Evolutionary conservation across 1,139 yeast genomes (phyloP).

Genomic region (Debaryomycetaceae sp.): DNA sequence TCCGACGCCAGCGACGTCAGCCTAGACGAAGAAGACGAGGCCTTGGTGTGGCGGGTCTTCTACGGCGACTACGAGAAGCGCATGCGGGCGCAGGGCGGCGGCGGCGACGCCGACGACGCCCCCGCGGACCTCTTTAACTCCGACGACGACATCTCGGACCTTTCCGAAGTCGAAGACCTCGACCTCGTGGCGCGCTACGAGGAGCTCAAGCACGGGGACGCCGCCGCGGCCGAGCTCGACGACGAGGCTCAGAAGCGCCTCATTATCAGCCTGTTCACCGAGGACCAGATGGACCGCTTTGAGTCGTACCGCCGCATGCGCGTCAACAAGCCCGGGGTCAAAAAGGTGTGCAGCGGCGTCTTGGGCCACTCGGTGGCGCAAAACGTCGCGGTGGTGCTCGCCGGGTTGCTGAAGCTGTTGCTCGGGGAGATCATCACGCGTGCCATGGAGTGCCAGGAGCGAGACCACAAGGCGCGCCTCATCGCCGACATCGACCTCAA

Average conservation of each 20-base stretch:
- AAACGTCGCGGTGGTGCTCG: constrained; percentile 75
- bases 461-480: constrained; percentile 45
- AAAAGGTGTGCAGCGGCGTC: constrained; percentile 74
- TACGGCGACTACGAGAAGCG: constrained; percentile 24
- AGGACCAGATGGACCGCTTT: constrained; percentile 83
- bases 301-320: constrained; percentile 85
- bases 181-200: constrained; percentile 31
- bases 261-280: constrained; percentile 67
- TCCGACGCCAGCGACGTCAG: constrained; percentile 32
- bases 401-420: constrained; percentile 85
- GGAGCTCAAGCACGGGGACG: constrained; percentile 16
- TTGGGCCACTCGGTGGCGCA: constrained; percentile 81
- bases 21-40: constrained; percentile 46
- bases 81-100: constrained; percentile 5
- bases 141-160: constrained; percentile 19
- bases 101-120: constrained; percentile 15
- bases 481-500: constrained; percentile 34
- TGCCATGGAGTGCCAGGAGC: constrained; percentile 65
- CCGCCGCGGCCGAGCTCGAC: constrained; percentile 12
- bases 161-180: constrained; percentile 35
- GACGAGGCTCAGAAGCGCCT: constrained; percentile 59
- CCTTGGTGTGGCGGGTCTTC: constrained; percentile 42
- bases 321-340: constrained; percentile 73
- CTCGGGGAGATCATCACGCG: constrained; percentile 83
- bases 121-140: constrained; percentile 8